Evolutionary conservation across 306 rosid genomes (phyloP).

Genomic region (Citrullus colocynthis): DNA sequence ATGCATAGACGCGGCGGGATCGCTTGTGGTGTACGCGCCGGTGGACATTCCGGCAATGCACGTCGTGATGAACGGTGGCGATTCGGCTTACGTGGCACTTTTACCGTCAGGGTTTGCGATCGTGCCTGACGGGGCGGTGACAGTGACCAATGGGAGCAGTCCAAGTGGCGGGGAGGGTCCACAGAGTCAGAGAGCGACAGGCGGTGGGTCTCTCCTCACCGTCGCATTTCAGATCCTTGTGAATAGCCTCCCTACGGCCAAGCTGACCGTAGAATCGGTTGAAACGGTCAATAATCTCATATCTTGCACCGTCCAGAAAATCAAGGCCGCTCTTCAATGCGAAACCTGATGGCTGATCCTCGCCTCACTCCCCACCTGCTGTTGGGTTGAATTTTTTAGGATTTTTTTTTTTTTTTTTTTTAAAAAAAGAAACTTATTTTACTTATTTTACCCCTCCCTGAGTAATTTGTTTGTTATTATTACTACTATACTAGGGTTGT

Average conservation of each 20-base stretch:
- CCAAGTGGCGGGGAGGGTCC: slow-evolving; percentile 4
- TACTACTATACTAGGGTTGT: neutral
- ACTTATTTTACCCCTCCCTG: neutral
- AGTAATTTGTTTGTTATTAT: slow-evolving; percentile 2
- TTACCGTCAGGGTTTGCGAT: slow-evolving; percentile 78
- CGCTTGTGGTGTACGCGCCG: slow-evolving; percentile 97
- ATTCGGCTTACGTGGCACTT: slow-evolving; percentile 87
- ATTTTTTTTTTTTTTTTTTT: neutral
- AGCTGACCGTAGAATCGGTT: slow-evolving; percentile 53
- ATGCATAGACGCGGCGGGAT: slow-evolving; percentile 82
- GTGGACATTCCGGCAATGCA: slow-evolving; percentile 98
- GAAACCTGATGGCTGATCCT: slow-evolving; percentile 35
- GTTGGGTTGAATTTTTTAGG: neutral
- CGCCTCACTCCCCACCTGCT: slow-evolving; percentile 1
- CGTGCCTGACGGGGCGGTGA: slow-evolving; percentile 72
- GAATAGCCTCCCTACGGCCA: slow-evolving; percentile 29
- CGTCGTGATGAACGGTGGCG: slow-evolving; percentile 93
- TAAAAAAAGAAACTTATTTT: neutral
- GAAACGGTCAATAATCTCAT: slow-evolving; percentile 44
- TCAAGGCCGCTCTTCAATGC: slow-evolving; percentile 55
- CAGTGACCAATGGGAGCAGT: neutral
- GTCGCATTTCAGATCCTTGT: slow-evolving; percentile 57
- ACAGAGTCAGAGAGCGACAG: slow-evolving; percentile 20
- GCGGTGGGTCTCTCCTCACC: slow-evolving; percentile 45
- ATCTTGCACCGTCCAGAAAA: slow-evolving; percentile 49